Evolutionary conservation across 192 early-diverging fungal genomes (phyloP), one percentile per base, ranked within the genome.

Genomic region (Coemansia sp.): DNA sequence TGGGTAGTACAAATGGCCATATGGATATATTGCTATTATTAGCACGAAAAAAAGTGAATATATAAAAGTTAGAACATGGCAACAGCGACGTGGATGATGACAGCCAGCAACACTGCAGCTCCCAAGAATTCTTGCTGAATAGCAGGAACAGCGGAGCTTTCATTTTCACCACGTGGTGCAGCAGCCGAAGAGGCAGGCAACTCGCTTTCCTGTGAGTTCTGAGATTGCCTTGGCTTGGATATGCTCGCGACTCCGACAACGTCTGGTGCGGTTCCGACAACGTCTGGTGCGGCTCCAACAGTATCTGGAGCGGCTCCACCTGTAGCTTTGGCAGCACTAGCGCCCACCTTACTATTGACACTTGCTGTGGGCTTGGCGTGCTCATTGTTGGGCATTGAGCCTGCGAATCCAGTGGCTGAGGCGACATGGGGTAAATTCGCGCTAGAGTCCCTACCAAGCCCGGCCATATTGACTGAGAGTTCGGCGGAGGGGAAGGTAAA

Each of bases 401-500:
- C 53, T 29, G 29, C 53, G 53, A 57, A 57, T 15, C 53, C 53
- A 13, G 53, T 31, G 0, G 53, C 53, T 15, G 53, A 27, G 13
- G 12, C 27, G 29, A 2, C 15, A 29, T 57, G 53, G 0, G 52
- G 15, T 12, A 31, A 5, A 22, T 22, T 50, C n/a, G 49, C 49
- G 12, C 58, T 33, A 15, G 39, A 29, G 3, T 58, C 62, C 15
- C 61, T 55, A 27, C 53, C 62, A 13, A 69, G 70, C 0, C 74
- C 68, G 10, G 71, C 71, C 44, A 77, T 65, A 50, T 82, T 82
- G 33, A 82, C 80, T 0, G 72, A 68, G 1, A 70, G 68, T 12
- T 74, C 66, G 36, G 71, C 66, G 5, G 80, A 71, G 1, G 80
- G 80, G 64, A 83, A 83, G 13, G 75, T 78, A 18, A 83, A 83